Evolutionary conservation across 169 alveolate species (phyloP).

Genomic region (Theileria annulata): DNA sequence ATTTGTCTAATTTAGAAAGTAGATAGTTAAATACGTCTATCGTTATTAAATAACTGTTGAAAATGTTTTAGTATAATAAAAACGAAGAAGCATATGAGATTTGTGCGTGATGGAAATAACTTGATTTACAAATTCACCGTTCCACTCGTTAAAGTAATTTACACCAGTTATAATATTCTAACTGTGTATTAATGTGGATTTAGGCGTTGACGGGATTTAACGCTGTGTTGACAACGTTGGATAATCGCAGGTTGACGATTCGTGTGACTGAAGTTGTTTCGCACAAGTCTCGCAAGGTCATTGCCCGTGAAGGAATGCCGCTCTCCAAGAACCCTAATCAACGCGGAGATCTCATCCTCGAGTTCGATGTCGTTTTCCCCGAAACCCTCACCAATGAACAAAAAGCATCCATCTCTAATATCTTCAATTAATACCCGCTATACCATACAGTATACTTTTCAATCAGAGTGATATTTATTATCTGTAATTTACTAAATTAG

Average conservation of each 20-base stretch:
- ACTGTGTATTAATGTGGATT: background rate
- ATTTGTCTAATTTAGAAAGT: too few species aligned
- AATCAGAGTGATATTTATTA: too few species aligned
- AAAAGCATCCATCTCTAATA: constrained; percentile 63
- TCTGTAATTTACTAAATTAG: too few species aligned
- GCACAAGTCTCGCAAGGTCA: constrained; percentile 76
- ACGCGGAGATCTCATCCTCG: constrained; percentile 81
- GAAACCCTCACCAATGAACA: constrained; percentile 77
- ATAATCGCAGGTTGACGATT: constrained; percentile 79
- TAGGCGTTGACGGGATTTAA: constrained; percentile 84
- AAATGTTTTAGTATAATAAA: constrained; percentile 61
- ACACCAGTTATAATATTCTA: background rate
- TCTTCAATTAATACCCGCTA: background rate
- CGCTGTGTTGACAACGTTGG: constrained; percentile 81
- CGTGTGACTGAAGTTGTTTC: constrained; percentile 81
- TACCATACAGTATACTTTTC: background rate
- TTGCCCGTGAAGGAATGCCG: constrained; percentile 84
- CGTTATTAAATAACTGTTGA: background rate
- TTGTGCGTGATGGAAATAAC: constrained; percentile 78
- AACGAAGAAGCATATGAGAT: constrained; percentile 78
- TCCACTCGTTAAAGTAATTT: constrained; percentile 72
- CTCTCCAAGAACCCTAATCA: constrained; percentile 75
- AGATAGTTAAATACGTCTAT: background rate
- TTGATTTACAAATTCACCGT: constrained; percentile 82
- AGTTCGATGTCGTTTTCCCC: constrained; percentile 82